Conservation (phyloP, 345 rosid species). For the Atalantia buxifolia region DNA sequence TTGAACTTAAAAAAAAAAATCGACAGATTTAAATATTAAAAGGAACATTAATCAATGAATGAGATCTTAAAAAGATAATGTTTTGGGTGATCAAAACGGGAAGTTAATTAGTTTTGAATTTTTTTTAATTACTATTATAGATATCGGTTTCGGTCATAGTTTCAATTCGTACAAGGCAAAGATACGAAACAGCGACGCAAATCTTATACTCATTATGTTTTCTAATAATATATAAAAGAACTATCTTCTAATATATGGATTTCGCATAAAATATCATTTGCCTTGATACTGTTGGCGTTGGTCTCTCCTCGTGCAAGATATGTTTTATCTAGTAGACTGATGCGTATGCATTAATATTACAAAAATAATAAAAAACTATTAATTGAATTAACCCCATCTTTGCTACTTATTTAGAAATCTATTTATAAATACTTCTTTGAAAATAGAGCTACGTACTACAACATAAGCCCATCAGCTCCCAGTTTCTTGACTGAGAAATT, state of each 20-base stretch:
- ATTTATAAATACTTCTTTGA: too few species aligned
- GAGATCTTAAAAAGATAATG: too few species aligned
- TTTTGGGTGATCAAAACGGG: too few species aligned
- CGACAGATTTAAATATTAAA: too few species aligned
- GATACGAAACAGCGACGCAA: constrained; percentile 12
- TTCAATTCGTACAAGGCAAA: background rate
- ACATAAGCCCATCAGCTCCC: too few species aligned
- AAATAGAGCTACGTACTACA: too few species aligned
- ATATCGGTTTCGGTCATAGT: background rate
- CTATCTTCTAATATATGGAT: background rate
- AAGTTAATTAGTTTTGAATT: too few species aligned
- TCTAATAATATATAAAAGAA: background rate
- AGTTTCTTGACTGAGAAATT: too few species aligned
- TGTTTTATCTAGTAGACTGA: background rate
- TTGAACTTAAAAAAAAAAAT: too few species aligned
- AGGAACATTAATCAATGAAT: too few species aligned
- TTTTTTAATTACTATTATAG: background rate
- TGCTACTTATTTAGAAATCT: background rate
- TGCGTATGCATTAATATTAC: too few species aligned
- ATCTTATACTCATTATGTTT: background rate
- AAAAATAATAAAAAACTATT: background rate
- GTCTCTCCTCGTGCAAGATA: background rate
- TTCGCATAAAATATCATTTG: background rate
- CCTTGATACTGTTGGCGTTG: background rate
- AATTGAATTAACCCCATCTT: background rate